A percentile compares a stretch with the other conserved stretches of the same genome.
These are phyloP conservation scores for Lumnitzera racemosa DNA, from an alignment of 345 rosid species.

Conservation along the genomic window DNA sequence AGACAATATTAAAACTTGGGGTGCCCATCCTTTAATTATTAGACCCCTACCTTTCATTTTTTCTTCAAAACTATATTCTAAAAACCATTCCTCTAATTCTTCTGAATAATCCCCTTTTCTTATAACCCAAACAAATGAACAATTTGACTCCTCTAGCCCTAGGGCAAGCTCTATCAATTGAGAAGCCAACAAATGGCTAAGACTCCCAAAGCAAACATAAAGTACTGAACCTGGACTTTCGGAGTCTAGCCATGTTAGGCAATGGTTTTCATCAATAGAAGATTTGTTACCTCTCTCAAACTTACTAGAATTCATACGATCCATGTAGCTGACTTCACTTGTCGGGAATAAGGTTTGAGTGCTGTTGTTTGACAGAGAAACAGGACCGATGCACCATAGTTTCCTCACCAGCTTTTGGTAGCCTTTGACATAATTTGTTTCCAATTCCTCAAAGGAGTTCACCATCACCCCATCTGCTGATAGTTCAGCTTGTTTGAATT, in stretches of 20 bases:
- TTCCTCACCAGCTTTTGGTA: conserved; percentile 15
- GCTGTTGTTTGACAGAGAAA: conserved; percentile 11
- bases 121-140: conserved; percentile 51
- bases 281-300: conserved; percentile 25
- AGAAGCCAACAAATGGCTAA: conserved; percentile 16
- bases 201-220: conserved; percentile 43
- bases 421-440: conserved; percentile 15
- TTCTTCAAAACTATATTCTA: conserved; percentile 19
- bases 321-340: not conserved
- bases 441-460: conserved; percentile 30
- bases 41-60: conserved; percentile 26
- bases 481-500: conserved; percentile 23
- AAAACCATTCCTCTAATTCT: conserved; percentile 24
- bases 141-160: conserved; percentile 31
- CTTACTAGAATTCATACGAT: not conserved
- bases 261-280: conserved; percentile 12
- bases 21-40: conserved; percentile 51
- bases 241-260: conserved; percentile 29
- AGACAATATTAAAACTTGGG: conserved; percentile 46
- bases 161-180: conserved; percentile 34
- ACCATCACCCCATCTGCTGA: conserved; percentile 28
- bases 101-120: conserved; percentile 21
- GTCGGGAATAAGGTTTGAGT: too few relatives aligned
- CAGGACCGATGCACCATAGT: conserved; percentile 41
- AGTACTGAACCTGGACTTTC: conserved; percentile 25